phyloP scores from a whole-genome alignment of 305 asterid species.

The Stenogyne calaminthoides region DNA sequence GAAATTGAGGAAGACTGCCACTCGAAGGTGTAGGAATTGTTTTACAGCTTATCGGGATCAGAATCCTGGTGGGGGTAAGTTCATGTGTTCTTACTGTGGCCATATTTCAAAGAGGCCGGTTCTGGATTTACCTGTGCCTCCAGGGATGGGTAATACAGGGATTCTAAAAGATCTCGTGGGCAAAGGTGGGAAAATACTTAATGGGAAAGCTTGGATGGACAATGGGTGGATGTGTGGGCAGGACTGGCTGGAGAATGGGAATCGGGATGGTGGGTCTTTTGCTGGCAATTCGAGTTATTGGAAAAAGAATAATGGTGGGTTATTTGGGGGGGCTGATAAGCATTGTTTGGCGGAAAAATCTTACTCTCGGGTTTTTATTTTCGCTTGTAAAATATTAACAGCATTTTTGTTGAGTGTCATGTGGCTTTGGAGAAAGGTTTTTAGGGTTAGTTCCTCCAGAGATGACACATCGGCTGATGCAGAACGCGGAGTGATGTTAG shows the following conservation, averaged over 20 bases:
- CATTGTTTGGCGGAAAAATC: conserved; percentile 79
- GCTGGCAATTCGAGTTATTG: conserved; percentile 65
- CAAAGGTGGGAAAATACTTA: conserved; percentile 82
- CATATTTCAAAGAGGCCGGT: conserved; percentile 95
- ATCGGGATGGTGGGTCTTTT: conserved; percentile 64
- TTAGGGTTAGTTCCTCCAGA: conserved; percentile 73
- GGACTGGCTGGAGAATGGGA: conserved; percentile 87
- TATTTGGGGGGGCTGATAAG: conserved; percentile 53
- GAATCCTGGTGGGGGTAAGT: conserved; percentile 98
- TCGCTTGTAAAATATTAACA: conserved; percentile 58
- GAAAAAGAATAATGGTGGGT: conserved; percentile 58
- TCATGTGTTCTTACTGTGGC: conserved; percentile 96
- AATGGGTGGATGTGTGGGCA: conserved; percentile 91
- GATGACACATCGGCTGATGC: conserved; percentile 65
- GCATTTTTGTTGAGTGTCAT: conserved; percentile 52
- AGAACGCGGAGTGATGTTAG: conserved; percentile 60
- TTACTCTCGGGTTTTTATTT: conserved; percentile 63
- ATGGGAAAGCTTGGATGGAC: conserved; percentile 85
- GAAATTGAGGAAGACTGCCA: conserved; percentile 87
- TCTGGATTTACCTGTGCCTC: conserved; percentile 76
- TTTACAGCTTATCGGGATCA: conserved; percentile 90
- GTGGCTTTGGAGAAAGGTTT: conserved; percentile 87
- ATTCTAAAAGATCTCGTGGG: conserved; percentile 81
- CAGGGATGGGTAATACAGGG: conserved; percentile 77
- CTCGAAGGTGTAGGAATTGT: conserved; percentile 93